phyloP scores from a whole-genome alignment of 2,329 filamentous ascomycete species.

The Cladosporium sp. region DNA sequence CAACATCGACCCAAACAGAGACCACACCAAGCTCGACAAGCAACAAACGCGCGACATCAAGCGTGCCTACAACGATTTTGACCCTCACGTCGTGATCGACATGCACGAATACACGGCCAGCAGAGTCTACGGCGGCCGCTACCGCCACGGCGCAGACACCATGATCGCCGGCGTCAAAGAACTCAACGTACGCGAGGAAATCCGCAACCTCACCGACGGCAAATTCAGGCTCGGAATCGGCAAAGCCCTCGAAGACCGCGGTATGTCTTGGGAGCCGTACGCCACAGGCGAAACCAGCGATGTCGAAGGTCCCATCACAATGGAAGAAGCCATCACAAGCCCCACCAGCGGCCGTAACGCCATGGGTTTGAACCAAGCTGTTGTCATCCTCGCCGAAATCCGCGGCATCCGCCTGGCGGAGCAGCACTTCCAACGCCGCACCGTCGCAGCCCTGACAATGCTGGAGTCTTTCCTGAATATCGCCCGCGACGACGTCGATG shows the following conservation, averaged over 20 bases:
- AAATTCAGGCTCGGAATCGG: conserved; percentile 28
- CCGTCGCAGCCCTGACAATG: conserved; percentile 16
- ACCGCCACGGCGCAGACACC: conserved; percentile 30
- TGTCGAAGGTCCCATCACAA: conserved; percentile 14
- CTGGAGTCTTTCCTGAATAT: conserved; percentile 17
- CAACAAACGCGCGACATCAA: conserved; percentile 30
- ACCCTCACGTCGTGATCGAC: conserved; percentile 31
- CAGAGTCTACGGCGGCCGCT: conserved; percentile 22
- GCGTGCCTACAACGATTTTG: conserved; percentile 26
- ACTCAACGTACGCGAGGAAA: conserved; percentile 25
- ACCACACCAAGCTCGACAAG: conserved; percentile 28
- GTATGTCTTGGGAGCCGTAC: conserved; percentile 33
- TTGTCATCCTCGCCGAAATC: conserved; percentile 18
- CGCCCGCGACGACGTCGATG: conserved; percentile 14
- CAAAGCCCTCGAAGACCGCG: conserved; percentile 22
- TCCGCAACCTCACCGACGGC: conserved; percentile 28
- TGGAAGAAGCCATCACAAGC: conserved; percentile 18
- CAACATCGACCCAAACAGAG: conserved; percentile 21
- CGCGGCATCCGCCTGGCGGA: conserved; percentile 20
- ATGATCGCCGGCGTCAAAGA: conserved; percentile 24
- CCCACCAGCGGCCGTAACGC: conserved; percentile 17
- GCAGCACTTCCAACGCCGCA: conserved; percentile 20
- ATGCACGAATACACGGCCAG: conserved; percentile 33
- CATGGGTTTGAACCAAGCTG: conserved; percentile 17
- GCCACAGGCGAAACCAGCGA: conserved; percentile 24